Evolutionary conservation across 345 rosid species (phyloP).

Genomic region (Arabis alpina): DNA sequence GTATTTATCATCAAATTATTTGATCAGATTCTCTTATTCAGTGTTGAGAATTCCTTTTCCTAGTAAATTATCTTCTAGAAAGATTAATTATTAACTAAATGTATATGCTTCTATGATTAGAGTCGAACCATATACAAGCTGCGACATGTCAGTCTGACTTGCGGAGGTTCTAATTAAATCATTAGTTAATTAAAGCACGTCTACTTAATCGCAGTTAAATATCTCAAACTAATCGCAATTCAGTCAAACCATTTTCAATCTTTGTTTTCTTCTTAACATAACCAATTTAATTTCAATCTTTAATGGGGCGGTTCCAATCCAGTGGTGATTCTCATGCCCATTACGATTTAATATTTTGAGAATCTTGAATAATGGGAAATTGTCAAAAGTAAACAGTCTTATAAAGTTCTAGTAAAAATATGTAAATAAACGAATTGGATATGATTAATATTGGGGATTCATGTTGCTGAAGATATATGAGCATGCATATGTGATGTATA

Average conservation of each 20-base stretch:
- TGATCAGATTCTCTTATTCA: slow-evolving; percentile 2
- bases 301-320: slow-evolving; percentile 34
- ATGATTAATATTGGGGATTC: slow-evolving; percentile 26
- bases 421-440: slow-evolving; percentile 20
- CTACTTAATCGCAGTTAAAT: slow-evolving; percentile 25
- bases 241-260: slow-evolving; percentile 39
- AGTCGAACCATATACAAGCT: slow-evolving; percentile 24
- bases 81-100: slow-evolving; percentile 24
- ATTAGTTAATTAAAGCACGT: slow-evolving; percentile 30
- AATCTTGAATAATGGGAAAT: slow-evolving; percentile 32
- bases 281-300: slow-evolving; percentile 13
- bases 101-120: slow-evolving; percentile 25
- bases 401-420: background rate
- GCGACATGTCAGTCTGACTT: slow-evolving; percentile 42
- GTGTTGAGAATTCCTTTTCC: slow-evolving; percentile 24
- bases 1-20: slow-evolving; percentile 18
- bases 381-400: slow-evolving; percentile 31
- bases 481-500: slow-evolving; percentile 14
- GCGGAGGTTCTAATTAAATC: slow-evolving; percentile 12
- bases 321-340: slow-evolving; percentile 24
- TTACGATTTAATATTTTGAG: slow-evolving; percentile 31
- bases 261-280: too few species aligned
- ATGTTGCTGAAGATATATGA: slow-evolving; percentile 24
- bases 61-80: background rate
- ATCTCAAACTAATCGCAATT: slow-evolving; percentile 32